These are phyloP conservation scores for Komagataella pseudopastoris DNA, from an alignment of 805 yeast species.

Conservation along the genomic window DNA sequence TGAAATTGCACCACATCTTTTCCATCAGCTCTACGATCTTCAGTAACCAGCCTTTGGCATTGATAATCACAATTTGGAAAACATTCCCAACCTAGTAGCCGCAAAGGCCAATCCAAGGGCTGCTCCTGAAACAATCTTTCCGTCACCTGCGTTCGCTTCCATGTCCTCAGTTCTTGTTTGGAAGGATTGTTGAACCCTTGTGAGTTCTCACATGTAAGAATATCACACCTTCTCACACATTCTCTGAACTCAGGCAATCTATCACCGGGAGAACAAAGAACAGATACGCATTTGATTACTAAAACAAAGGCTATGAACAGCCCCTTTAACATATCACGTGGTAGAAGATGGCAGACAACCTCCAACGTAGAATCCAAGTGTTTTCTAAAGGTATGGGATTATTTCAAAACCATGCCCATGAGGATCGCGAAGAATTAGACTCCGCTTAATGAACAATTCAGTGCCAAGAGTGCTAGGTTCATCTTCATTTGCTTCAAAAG, in stretches of 20 bases:
- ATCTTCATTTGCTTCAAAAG: not conserved
- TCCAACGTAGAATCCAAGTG: not conserved
- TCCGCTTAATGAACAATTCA: not conserved
- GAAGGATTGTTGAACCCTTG: slow-evolving; percentile 13
- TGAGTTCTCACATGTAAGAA: slow-evolving; percentile 15
- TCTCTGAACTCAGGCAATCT: slow-evolving; percentile 39
- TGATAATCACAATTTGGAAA: slow-evolving; percentile 78
- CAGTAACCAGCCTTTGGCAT: slow-evolving; percentile 72
- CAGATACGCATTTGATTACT: not conserved
- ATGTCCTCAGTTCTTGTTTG: slow-evolving; percentile 6
- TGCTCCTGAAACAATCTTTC: slow-evolving; percentile 20
- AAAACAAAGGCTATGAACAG: not conserved
- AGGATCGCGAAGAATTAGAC: not conserved
- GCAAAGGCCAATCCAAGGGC: slow-evolving; percentile 28
- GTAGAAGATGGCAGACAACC: not conserved
- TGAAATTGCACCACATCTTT: slow-evolving; percentile 71
- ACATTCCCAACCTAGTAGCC: slow-evolving; percentile 60
- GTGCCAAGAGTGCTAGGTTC: not conserved
- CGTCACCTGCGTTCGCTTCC: slow-evolving; percentile 16
- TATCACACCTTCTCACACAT: slow-evolving; percentile 39
- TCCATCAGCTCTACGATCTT: slow-evolving; percentile 28
- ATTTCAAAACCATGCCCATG: not conserved
- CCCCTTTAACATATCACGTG: not conserved
- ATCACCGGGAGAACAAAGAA: slow-evolving; percentile 45
- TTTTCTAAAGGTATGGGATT: too few relatives aligned